Base-by-base conservation (phyloP, 768 basidiomycete genomes). In the Pulveroboletus sp. region DNA sequence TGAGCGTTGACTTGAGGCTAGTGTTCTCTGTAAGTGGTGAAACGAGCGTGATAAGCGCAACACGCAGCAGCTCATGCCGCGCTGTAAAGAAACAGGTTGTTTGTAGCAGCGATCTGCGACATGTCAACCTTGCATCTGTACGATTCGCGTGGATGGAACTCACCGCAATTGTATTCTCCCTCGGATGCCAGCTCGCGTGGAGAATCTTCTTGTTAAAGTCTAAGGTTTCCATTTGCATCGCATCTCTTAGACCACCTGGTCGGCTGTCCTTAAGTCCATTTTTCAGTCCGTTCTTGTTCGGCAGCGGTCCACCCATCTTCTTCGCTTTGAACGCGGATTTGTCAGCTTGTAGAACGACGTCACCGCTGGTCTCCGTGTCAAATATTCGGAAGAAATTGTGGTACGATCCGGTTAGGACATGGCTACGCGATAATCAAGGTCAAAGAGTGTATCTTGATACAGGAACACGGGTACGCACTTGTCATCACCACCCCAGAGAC, bases 301-400 rank as follows among this genome's bases (percentile, higher is more conserved):
- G 81, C 47, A 85, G 63, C 8, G 86, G 84, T 2, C 89, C 93
- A 11, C 94, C 93, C 48, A 96, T 89, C 79, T 98, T 99, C 85
- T 97, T 99, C 43, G 91, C 92, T 71, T 98, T 98, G 77, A 99
- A 99, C 6, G 95, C 94, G 14, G 93, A 94, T 71, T 99, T 99
- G 76, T 99, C 96, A 2, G 96, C 96, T 71, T 98, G 96, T 49
- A 99, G 73, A 11, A 97, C 90, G 39, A 94, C 84, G 62, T 98
- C 96, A 54, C 85, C 87, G 55, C 83, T 65, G 30, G 85, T 83
- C 52, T 95, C 91, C 46, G 84, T 82, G 69, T 98, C 95, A 72
- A 93, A 99, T 82, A 99, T 96, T 69, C 93, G 93, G 88, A 99
- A 94, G 75, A 95, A 98, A 74, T 99, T 99, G 76, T 98, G 95